phyloP scores from a whole-genome alignment of 345 rosid species.

The Linum usitatissimum region DNA sequence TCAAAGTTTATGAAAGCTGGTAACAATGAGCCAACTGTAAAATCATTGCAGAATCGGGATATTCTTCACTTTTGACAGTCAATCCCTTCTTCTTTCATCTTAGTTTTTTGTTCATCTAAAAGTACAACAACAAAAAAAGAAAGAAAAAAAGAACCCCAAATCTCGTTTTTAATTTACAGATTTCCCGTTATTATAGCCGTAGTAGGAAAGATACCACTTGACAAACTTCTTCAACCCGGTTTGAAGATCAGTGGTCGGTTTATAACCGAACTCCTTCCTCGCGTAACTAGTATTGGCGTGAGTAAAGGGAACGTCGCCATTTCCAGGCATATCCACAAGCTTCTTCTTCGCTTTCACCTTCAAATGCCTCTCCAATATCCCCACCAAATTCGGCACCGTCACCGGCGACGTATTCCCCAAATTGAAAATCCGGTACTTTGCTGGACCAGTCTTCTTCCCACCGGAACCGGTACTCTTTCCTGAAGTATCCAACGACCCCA shows the following conservation, averaged over 20 bases:
- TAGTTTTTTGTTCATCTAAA: not conserved
- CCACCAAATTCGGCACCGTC: slow-evolving; percentile 5
- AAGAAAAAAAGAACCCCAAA: not conserved
- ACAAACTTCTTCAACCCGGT: slow-evolving; percentile 7
- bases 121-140: not conserved
- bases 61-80: no score
- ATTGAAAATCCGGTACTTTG: not conserved
- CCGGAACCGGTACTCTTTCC: slow-evolving; percentile 5
- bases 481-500: not conserved
- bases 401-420: slow-evolving; percentile 7
- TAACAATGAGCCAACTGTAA: no score
- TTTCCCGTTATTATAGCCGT: slow-evolving; percentile 3
- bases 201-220: not conserved
- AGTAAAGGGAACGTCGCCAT: slow-evolving; percentile 2
- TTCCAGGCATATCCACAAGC: slow-evolving; percentile 3
- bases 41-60: no score
- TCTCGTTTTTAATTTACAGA: not conserved
- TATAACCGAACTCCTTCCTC: not conserved
- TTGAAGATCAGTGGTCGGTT: slow-evolving; percentile 1
- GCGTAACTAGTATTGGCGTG: not conserved
- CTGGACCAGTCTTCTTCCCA: slow-evolving; percentile 2
- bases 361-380: slow-evolving; percentile 1
- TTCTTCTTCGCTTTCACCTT: slow-evolving; percentile 7
- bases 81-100: not conserved
- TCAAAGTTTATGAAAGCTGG: no score